Percentiles rank a stretch among this genome's conserved stretches.
Conservation (phyloP, 2,329 filamentous ascomycete species). For the Diaporthe humulicola region DNA sequence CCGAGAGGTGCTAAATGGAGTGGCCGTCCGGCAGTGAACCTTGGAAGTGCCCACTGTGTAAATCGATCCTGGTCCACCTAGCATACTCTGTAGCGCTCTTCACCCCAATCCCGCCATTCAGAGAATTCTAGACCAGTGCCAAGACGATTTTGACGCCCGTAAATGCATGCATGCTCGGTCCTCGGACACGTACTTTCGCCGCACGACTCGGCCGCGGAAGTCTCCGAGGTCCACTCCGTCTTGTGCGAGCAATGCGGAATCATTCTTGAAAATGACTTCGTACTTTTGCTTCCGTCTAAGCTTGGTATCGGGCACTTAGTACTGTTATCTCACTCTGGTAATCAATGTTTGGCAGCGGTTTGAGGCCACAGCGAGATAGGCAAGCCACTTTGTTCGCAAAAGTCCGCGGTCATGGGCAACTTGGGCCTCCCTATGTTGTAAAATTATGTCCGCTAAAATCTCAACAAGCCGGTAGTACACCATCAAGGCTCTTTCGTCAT, state of each 20-base stretch:
- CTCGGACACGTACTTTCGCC: neutral
- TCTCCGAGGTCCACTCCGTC: neutral
- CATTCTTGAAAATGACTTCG: neutral
- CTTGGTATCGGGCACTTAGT: too few species aligned
- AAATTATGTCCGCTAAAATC: too few species aligned
- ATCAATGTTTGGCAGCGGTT: too few species aligned
- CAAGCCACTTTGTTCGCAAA: too few species aligned
- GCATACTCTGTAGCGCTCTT: neutral
- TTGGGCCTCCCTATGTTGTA: too few species aligned
- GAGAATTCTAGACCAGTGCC: neutral
- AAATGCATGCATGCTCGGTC: neutral
- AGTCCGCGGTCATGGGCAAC: too few species aligned
- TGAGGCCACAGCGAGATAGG: too few species aligned
- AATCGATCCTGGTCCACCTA: neutral
- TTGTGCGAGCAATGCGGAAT: neutral
- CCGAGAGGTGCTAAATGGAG: neutral
- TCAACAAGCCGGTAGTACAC: too few species aligned
- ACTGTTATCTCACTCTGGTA: too few species aligned
- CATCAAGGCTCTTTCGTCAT: too few species aligned
- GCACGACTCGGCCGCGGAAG: neutral
- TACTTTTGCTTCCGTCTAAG: too few species aligned
- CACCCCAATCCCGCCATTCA: neutral
- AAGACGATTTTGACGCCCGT: neutral
- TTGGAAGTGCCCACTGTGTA: neutral
- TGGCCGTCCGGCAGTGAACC: neutral